Evolutionary conservation across 768 basidiomycete species (phyloP), one percentile per base, ranked within the genome.

Genomic region (Podaxis mareebaensis): DNA sequence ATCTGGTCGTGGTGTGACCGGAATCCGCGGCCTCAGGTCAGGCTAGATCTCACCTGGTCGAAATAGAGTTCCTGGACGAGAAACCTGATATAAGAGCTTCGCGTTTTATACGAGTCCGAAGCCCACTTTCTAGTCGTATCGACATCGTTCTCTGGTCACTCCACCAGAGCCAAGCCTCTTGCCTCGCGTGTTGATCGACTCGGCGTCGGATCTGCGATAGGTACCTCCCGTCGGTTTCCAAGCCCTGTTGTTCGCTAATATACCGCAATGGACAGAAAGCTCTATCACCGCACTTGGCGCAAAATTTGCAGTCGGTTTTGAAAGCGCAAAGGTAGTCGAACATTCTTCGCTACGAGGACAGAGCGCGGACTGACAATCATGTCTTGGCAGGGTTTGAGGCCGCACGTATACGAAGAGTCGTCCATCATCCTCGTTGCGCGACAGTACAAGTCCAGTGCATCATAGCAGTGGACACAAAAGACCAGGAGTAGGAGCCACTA

Each of bases 1-100:
- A 74, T 74, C 71, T 72, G 53, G 53, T 53, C 33, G 51, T 53
- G 48, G 11, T 57, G 54, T 57, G 66, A 61, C 65, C 70, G 73
- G 72, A 73, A 65, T 73, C 73, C 73, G 73, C 72, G 73, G 73
- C 67, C 15, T 49, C 62, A 64, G 65, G 67, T 65, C 64, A 64
- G 64, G 55, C 58, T 60, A 61, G 63, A 63, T 63, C 61, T 63
- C 61, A 52, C n/a, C 39, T 62, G 64, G 65, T 51, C 66, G 68
- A 72, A 71, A 69, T 74, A 72, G 66, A 71, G 71, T 68, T 69
- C 65, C 66, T 48, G 68, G 60, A 42, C 52, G 60, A 61, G 62
- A 66, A 61, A 63, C 56, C 60, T 65, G 68, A 72, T 72, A 72
- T 69, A 72, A 72, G 71, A 69, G 63, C 53, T 63, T 57, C 28